Evolutionary conservation across 1,139 yeast genomes (phyloP), one percentile per base, ranked within the genome.

Genomic region (Debaryomycetaceae sp.): DNA sequence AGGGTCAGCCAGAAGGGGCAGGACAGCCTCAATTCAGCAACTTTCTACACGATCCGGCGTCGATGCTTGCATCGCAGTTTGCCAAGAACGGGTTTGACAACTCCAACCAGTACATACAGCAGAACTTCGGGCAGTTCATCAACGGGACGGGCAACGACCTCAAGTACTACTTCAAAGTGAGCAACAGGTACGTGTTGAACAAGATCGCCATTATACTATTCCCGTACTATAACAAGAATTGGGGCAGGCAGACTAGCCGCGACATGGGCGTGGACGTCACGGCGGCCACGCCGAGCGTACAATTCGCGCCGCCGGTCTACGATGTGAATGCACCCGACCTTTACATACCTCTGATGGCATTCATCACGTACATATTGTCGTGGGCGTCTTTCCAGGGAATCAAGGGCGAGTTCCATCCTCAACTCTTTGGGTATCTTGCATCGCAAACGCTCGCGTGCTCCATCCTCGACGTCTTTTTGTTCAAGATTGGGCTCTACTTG

Each of bases 291-390:
- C 43, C 45, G 24, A 37, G 64, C 65, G 83, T 79, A 38, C 67
- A 75, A 13, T 88, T 75, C 60, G 85, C 87, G 1, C 82, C 87
- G 5, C 96, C 97, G 8, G 64, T 78, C 34, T 86, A 82, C 50
- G 99, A 95, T 62, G 75, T 87, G 49, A 95, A 95, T 61, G 95
- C 98, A 0, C 99, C 99, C 2, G 99, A 95, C 64, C 79, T 93
- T 73, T 95, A 95, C 64, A 88, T 95, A 45, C 99, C 99, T 5
- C 68, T 87, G 51, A 90, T 91, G 97, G 88, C 97, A 2, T 81
- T 87, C 57, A 83, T 90, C 43, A 90, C 99, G 1, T 93, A 91
- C 60, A 84, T 93, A 45, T 69, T 95, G 49, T 75, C 89, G 39
- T 84, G 95, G 80, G 93, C 97, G 5, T 78, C 87, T 27, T 76